These are phyloP conservation scores for Mycena alexandri DNA, from an alignment of 768 basidiomycete genomes.

Conservation along the genomic window DNA sequence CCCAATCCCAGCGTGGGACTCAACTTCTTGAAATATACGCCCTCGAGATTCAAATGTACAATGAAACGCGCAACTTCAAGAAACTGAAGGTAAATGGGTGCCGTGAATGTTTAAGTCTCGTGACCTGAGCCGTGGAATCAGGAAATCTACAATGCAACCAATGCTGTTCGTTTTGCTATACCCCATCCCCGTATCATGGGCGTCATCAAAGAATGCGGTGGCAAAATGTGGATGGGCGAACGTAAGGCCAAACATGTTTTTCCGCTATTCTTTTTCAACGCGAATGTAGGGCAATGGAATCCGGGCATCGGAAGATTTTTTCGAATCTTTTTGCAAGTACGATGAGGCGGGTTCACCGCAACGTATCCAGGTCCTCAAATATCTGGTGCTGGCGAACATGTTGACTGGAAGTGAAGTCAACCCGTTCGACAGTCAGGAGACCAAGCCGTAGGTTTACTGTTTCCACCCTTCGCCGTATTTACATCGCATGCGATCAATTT, in stretches of 20 bases:
- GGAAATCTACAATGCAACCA: conserved; percentile 98
- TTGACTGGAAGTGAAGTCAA: conserved; percentile 98
- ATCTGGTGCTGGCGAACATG: conserved; percentile 98
- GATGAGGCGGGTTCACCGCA: conserved; percentile 98
- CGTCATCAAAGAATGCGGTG: conserved; percentile 98
- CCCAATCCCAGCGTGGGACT: conserved; percentile 92
- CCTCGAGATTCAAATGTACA: conserved; percentile 99
- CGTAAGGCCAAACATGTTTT: conserved; percentile 60
- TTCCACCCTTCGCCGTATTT: not conserved
- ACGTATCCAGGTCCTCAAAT: conserved; percentile 97
- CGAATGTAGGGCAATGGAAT: conserved; percentile 86
- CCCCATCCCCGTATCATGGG: conserved; percentile 99
- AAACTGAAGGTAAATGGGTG: conserved; percentile 83
- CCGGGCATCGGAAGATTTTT: conserved; percentile 98
- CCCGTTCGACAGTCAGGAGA: conserved; percentile 99
- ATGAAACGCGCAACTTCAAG: conserved; percentile 94
- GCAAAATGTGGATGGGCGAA: conserved; percentile 99
- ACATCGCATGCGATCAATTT: not conserved
- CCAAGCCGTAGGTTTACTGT: conserved; percentile 83
- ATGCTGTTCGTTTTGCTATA: conserved; percentile 93
- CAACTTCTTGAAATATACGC: conserved; percentile 97
- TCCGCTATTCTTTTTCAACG: not conserved
- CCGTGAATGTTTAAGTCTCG: conserved; percentile 1
- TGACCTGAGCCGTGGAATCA: conserved; percentile 46
- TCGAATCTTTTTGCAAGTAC: conserved; percentile 98